Conservation (phyloP, 495 filamentous ascomycete species). For the Emericellopsis terricola region DNA sequence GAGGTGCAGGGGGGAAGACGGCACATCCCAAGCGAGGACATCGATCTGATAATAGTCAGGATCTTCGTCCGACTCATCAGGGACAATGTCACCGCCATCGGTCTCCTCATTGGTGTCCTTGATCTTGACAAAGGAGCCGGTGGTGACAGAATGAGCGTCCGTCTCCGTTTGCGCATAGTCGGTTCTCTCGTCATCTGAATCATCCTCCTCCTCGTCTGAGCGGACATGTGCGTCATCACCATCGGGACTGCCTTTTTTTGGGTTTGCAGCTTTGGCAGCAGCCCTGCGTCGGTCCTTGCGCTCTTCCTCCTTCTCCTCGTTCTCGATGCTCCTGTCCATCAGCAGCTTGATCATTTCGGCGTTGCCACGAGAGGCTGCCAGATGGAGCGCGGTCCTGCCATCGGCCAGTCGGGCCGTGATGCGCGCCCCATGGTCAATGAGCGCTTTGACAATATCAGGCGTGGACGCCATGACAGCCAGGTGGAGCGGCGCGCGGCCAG, state of each 20-base stretch:
- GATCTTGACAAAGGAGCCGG: constrained; percentile 54
- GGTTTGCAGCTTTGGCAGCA: constrained; percentile 9
- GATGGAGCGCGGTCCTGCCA: constrained; percentile 60
- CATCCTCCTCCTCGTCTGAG: constrained; percentile 6
- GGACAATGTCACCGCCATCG: constrained; percentile 11
- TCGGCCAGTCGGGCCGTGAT: constrained; percentile 55
- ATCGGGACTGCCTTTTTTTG: constrained; percentile 3
- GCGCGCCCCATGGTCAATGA: constrained; percentile 57
- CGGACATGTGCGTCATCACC: constrained; percentile 9
- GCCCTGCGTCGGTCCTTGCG: constrained; percentile 32
- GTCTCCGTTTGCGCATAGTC: constrained; percentile 23
- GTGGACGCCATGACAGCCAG: constrained; percentile 49
- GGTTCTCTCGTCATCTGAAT: constrained; percentile 18
- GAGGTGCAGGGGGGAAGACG: constrained; percentile 52
- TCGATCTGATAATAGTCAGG: constrained; percentile 69
- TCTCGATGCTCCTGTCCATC: constrained; percentile 47
- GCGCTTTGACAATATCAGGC: constrained; percentile 45
- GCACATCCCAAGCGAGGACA: constrained; percentile 55
- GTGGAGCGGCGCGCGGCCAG: constrained; percentile 65
- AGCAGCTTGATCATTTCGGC: constrained; percentile 51
- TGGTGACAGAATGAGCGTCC: constrained; percentile 29
- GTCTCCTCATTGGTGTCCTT: constrained; percentile 17
- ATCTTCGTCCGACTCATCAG: constrained; percentile 40
- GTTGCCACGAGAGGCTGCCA: constrained; percentile 51
- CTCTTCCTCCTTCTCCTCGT: constrained; percentile 46